Evolutionary conservation across 495 filamentous ascomycete genomes (phyloP), one percentile per base, ranked within the genome.

Genomic region (Talaromyces trachyspermus): DNA sequence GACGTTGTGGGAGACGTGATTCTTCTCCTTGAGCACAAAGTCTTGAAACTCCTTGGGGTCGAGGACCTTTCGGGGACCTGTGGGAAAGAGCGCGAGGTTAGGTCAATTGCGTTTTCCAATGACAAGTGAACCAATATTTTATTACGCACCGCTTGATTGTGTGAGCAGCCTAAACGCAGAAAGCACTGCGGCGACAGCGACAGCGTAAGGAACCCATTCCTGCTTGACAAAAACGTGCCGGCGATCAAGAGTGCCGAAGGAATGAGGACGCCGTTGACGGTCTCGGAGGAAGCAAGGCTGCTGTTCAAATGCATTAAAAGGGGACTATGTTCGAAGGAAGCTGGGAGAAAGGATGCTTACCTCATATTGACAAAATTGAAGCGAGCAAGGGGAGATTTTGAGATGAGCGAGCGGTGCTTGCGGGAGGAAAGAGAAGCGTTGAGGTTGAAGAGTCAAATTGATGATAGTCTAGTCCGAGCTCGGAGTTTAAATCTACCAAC

Each of bases 1-100:
- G 46, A 95, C 91, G 76, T 96, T 97, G 77, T 95, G 91, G 17
- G 91, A 95, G 66, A 95, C 81, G 47, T 87, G 76, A 26, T 80
- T 96, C 76, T 91, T 95, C 64, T 95, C 86, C 63, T 83, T 84
- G 46, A 97, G 78, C 53, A 81, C 78, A 63, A 95, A 96, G 25
- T 92, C 71, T 63, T 95, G 91, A 76, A 90, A 96, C 32, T 75
- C 74, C 55, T 82, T 80, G 8, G 88, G 88, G 69, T 89, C 92
- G 60, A 98, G 78, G 51, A 89, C 82, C 67, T 87, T 89, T 56
- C 81, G 75, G 30, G 81, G 73, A 51, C 77, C 89, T 90, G 46
- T 23, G 26, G 24, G 23, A 19, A 48, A 9, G n/a, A 11, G 35
- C 11, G 29, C n/a, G 12, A 29, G 15, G 45, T 58, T 49, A 62